Conservation (phyloP, 169 alveolate species). For the Theileria annulata region DNA sequence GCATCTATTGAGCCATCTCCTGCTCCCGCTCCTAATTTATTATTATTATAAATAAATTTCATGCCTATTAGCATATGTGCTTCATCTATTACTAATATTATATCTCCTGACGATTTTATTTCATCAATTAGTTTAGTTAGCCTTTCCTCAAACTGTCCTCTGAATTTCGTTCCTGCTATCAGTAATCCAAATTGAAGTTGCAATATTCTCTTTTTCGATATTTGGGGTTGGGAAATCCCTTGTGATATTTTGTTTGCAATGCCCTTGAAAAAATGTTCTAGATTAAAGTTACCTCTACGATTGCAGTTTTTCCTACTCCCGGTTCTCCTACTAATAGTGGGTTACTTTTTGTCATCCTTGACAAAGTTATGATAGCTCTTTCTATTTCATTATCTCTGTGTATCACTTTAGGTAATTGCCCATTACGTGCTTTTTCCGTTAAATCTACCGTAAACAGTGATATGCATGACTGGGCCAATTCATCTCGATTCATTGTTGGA, state of each 20-base stretch:
- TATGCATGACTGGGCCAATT: slow-evolving; percentile 27
- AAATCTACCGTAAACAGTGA: slow-evolving; percentile 47
- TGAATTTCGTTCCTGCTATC: slow-evolving; percentile 85
- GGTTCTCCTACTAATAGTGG: slow-evolving; percentile 66
- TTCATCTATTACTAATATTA: slow-evolving; percentile 86
- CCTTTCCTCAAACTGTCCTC: slow-evolving; percentile 90
- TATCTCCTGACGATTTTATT: slow-evolving; percentile 77
- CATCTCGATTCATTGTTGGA: slow-evolving; percentile 26
- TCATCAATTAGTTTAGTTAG: slow-evolving; percentile 81
- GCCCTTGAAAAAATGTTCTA: slow-evolving; percentile 7
- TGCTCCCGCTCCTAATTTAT: slow-evolving; percentile 71
- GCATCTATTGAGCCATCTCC: slow-evolving; percentile 90
- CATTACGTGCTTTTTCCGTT: slow-evolving; percentile 54
- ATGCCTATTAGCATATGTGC: slow-evolving; percentile 83
- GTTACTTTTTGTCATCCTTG: slow-evolving; percentile 52
- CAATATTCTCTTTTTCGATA: slow-evolving; percentile 29
- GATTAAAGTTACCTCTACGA: slow-evolving; percentile 39
- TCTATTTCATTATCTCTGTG: slow-evolving; percentile 60
- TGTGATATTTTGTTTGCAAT: slow-evolving; percentile 42
- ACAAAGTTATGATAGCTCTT: slow-evolving; percentile 50
- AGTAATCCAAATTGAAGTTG: slow-evolving; percentile 71
- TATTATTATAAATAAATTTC: neutral
- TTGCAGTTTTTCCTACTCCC: slow-evolving; percentile 68
- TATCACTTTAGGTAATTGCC: slow-evolving; percentile 48
- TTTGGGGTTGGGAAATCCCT: slow-evolving; percentile 14